Conservation (phyloP, 139 green algal genomes). For the Axilococcus clingmanii region DNA sequence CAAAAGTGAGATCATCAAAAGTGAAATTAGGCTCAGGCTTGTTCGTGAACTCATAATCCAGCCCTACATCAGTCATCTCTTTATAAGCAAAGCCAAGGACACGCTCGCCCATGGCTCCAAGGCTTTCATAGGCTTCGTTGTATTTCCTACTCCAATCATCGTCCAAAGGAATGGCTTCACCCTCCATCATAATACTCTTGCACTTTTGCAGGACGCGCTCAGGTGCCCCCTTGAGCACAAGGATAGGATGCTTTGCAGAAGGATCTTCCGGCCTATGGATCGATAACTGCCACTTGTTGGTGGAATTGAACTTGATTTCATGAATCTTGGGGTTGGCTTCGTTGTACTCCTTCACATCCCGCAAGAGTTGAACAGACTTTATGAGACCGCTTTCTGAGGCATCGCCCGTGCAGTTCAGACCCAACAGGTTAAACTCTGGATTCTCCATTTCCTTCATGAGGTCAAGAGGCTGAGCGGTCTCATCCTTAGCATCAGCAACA, state of each 20-base stretch:
- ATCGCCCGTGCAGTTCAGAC: conserved; percentile 48
- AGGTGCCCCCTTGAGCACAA: conserved; percentile 92
- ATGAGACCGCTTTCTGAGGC: conserved; percentile 63
- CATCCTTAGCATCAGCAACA: conserved; percentile 34
- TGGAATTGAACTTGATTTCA: conserved; percentile 80
- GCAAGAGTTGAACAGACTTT: conserved; percentile 59
- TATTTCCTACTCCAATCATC: conserved; percentile 15
- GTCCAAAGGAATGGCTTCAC: conserved; percentile 37
- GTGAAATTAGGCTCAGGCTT: conserved; percentile 62
- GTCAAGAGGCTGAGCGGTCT: conserved; percentile 19
- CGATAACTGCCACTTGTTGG: conserved; percentile 81
- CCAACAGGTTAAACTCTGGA: conserved; percentile 64
- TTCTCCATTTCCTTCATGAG: conserved; percentile 29
- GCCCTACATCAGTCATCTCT: conserved; percentile 21
- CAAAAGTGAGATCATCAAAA: conserved; percentile 44
- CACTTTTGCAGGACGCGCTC: conserved; percentile 86
- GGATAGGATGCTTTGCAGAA: conserved; percentile 20
- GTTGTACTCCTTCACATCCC: conserved; percentile 40
- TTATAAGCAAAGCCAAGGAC: conserved; percentile 65
- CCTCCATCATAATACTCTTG: conserved; percentile 61
- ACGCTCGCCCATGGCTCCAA: conserved; percentile 58
- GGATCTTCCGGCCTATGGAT: conserved; percentile 42
- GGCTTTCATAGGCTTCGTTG: conserved; percentile 43
- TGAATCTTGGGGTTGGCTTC: conserved; percentile 59
- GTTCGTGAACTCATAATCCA: conserved; percentile 41